A percentile compares a stretch with the other conserved stretches of the same genome.
Evolutionary conservation across 2,329 filamentous ascomycete genomes (phyloP).

Genomic region (Apiospora marii): DNA sequence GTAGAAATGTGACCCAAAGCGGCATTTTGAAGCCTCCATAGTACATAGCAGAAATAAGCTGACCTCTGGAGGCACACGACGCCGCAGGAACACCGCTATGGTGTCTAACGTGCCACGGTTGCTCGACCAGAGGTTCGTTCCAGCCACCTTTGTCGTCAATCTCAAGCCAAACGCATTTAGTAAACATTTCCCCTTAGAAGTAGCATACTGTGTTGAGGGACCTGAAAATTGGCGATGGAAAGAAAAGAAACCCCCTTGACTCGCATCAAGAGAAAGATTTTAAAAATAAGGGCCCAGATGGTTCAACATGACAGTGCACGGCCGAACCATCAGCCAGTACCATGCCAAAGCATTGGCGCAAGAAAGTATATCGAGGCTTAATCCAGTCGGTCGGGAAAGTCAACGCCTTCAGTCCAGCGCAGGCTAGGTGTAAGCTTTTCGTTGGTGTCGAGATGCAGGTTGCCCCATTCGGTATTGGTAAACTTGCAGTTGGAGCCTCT

Average conservation of each 20-base stretch:
- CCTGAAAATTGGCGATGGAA: neutral
- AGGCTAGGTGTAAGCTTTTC: constrained; percentile 37
- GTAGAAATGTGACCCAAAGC: too few relatives aligned
- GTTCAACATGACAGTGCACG: neutral
- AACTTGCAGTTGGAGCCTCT: constrained; percentile 40
- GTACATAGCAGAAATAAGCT: neutral
- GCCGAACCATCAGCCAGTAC: neutral
- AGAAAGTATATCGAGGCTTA: neutral
- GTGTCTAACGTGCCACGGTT: neutral
- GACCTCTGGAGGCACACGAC: neutral
- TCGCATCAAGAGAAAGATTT: neutral
- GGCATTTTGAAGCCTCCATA: neutral
- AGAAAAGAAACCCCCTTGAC: neutral
- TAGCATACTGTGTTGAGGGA: neutral
- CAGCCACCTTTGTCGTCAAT: neutral
- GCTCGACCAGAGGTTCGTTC: neutral
- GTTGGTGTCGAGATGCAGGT: constrained; percentile 41
- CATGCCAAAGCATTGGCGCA: neutral
- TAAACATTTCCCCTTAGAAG: neutral
- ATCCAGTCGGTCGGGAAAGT: constrained; percentile 17
- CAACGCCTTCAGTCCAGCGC: constrained; percentile 18
- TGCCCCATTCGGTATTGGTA: constrained; percentile 40
- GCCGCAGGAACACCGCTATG: neutral
- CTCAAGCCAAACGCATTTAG: neutral
- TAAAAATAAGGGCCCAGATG: neutral